A percentile compares a stretch with the other conserved stretches of the same genome.
These are phyloP conservation scores for Phialemonium atrogriseum DNA, from an alignment of 2,329 filamentous ascomycete genomes.

Conservation along the genomic window DNA sequence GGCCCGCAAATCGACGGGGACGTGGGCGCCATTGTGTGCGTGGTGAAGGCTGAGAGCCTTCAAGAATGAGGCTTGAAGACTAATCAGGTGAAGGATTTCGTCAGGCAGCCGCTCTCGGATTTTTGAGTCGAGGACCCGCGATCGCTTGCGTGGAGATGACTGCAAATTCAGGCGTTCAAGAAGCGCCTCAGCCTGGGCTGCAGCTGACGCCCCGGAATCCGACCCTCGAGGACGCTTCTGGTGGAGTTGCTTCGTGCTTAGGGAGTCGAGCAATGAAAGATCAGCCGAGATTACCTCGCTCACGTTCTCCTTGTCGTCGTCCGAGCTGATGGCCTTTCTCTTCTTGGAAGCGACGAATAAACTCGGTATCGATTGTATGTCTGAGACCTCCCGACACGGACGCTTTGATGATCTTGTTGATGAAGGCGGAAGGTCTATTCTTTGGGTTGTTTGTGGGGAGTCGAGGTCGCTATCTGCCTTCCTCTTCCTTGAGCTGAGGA, in stretches of 20 bases:
- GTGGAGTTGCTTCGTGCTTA: conserved; percentile 6
- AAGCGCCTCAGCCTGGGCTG: conserved; percentile 23
- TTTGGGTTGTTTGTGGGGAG: conserved; percentile 14
- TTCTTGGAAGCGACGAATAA: conserved; percentile 11
- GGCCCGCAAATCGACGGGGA: conserved; percentile 54
- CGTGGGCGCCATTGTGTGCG: conserved; percentile 56
- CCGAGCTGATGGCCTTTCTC: conserved; percentile 20
- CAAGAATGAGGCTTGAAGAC: conserved; percentile 59
- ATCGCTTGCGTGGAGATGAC: conserved; percentile 23
- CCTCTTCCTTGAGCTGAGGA: conserved; percentile 25
- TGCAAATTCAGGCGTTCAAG: conserved; percentile 33
- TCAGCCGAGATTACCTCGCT: conserved; percentile 6
- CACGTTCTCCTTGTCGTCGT: conserved; percentile 6
- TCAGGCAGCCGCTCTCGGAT: conserved; percentile 31
- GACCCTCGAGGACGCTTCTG: conserved; percentile 7
- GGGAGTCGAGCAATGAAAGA: neutral
- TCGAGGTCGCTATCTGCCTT: conserved; percentile 27
- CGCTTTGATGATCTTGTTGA: neutral
- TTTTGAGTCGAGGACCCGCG: conserved; percentile 28
- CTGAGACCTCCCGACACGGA: conserved; percentile 1
- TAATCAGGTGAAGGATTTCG: conserved; percentile 51
- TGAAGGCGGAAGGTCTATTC: too few relatives aligned
- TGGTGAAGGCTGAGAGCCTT: conserved; percentile 61
- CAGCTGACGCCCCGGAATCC: conserved; percentile 11
- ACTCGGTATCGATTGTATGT: too few relatives aligned